These are phyloP conservation scores for Fusarium tupiense DNA, from an alignment of 2,329 filamentous ascomycete genomes.

Conservation along the genomic window DNA sequence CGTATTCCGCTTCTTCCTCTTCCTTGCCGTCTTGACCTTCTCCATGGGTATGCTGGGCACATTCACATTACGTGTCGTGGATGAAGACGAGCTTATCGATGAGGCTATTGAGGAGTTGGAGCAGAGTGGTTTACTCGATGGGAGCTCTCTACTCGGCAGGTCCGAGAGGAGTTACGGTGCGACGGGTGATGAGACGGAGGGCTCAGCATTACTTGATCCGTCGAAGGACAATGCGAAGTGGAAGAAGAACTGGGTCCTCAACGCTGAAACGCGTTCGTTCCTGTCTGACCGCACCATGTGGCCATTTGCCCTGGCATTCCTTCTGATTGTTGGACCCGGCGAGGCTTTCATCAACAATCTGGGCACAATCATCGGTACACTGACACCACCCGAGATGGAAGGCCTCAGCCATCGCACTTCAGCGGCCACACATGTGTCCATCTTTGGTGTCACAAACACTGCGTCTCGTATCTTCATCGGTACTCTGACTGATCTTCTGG, in stretches of 20 bases:
- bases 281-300: slow-evolving; percentile 93
- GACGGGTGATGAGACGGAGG: slow-evolving; percentile 59
- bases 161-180: slow-evolving; percentile 70
- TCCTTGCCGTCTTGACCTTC: slow-evolving; percentile 78
- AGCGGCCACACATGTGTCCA: slow-evolving; percentile 89
- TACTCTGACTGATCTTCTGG: slow-evolving; percentile 86
- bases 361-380: slow-evolving; percentile 89
- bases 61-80: slow-evolving; percentile 79
- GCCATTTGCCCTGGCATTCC: slow-evolving; percentile 90
- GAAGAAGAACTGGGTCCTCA: slow-evolving; percentile 91
- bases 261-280: slow-evolving; percentile 88
- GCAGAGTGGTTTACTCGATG: slow-evolving; percentile 81
- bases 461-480: slow-evolving; percentile 90
- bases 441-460: slow-evolving; percentile 90
- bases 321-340: slow-evolving; percentile 92
- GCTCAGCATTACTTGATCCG: slow-evolving; percentile 52
- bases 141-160: slow-evolving; percentile 75
- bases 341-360: slow-evolving; percentile 98
- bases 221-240: slow-evolving; percentile 61
- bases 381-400: slow-evolving; percentile 69
- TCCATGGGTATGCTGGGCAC: slow-evolving; percentile 77
- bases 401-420: slow-evolving; percentile 61
- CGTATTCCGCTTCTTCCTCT: slow-evolving; percentile 89
- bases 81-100: slow-evolving; percentile 88
- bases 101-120: slow-evolving; percentile 92